Evolutionary conservation across 2,329 filamentous ascomycete genomes (phyloP), one percentile per base, ranked within the genome.

Genomic region (Penicillium sp.): DNA sequence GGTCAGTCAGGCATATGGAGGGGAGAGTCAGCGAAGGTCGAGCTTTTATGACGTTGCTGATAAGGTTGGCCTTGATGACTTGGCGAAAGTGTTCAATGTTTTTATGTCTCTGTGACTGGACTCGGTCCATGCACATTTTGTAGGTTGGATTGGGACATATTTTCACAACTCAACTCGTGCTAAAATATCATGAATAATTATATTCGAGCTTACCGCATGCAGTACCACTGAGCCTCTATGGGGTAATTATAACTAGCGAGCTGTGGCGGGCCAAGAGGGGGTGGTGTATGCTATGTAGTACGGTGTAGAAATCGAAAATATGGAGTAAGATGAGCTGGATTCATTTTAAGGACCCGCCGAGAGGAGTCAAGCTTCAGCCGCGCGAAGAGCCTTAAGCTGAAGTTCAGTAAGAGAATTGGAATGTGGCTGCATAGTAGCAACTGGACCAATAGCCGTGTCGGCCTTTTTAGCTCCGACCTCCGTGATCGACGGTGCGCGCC

Each of bases 31-130:
- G 56, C 65, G 71, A 19, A 66, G 71, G 58, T 58, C 63, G 13
- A 59, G 67, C 56, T 47, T 74, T 11, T 73, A 69, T n/a, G 69
- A 72, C n/a, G 54, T 62, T 35, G 58, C 61, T 7, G 50, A 66
- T n/a, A 54, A 62, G 35, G 67, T 71, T 5, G 61, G 69, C 3
- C 58, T 71, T 45, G 72, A 74, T 57, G 69, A 69, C 5, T 57
- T 72, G 26, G 67, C 65, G 15, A 64, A 56, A 2, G 65, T 69
- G 1, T 68, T 66, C 49, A 52, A 47, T 5, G 26, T 58, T 19
- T 72, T 70, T 30, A 62, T 45, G 29, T 48, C 55, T 1, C 49
- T 54, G 21, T 62, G 31, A 58, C 30, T 19, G 11, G 30, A 21
- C 35, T 5, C 35, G 11, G 35, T 11, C 13, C 5, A 5, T 41